Base-by-base conservation (phyloP, 148 eudicot species). In the Diospyros kaki region DNA sequence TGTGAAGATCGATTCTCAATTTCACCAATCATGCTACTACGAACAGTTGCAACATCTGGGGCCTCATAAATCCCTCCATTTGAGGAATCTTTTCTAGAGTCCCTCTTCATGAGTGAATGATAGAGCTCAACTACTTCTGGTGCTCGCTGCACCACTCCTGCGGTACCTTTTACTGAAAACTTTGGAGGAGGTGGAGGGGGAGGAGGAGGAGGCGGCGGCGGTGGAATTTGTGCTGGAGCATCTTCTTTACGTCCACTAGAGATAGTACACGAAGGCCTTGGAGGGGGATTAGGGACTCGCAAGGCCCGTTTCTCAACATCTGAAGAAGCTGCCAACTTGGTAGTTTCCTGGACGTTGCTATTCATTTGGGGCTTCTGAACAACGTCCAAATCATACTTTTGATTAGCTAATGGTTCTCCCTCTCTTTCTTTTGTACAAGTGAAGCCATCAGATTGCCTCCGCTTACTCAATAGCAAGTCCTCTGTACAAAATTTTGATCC, bases 41-140 rank as follows among this genome's bases (percentile, higher is more conserved):
- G 86, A 61, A 83, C 97, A 82, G 76, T 86, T 38, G 92, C 86
- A 59, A 86, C 89, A 78, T 76, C 84, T n/a, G 86, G 76, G 39
- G 76, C 75, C 38, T 88, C 95, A 69, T 77, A 83, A 60, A 62
- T 61, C 38, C 86, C 86, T 44, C 87, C 87, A 62, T 81, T 84
- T 15, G 79, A 28, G 45, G 93, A 85, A 65, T 90, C 93, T 71
- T 85, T 90, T 77, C 90, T 82, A 2, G 90, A 82, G 73, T 92
- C 97, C 82, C 97, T 87, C 82, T 84, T 92, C 95, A 92, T 90
- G 60, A 92, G 83, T 41, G 97, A 90, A 81, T 92, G 97, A 80
- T 92, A 92, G 58, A 92, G 86, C 79, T 90, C 95, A n/a, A 92
- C 95, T 6, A 92, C 97, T 81, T 92, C 87, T 45, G 97, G 97